These are phyloP conservation scores for Teratosphaeria pseudoeucalypti DNA, from an alignment of 2,329 filamentous ascomycete genomes.

Conservation along the genomic window DNA sequence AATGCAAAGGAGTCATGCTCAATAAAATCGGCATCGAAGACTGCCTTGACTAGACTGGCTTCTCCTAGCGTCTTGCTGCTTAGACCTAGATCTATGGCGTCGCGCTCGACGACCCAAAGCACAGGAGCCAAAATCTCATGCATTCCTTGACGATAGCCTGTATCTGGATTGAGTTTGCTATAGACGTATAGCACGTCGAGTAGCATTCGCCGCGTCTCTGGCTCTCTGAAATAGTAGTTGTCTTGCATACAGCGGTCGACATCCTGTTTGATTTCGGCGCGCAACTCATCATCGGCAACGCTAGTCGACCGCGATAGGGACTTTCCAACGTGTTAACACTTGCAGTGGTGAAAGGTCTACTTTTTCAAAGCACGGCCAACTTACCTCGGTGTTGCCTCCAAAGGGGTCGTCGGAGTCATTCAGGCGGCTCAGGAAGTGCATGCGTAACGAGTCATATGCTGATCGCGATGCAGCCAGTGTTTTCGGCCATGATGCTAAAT, in stretches of 20 bases:
- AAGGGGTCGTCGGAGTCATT: constrained; percentile 66
- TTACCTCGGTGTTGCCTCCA: constrained; percentile 44
- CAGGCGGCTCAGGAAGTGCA: constrained; percentile 71
- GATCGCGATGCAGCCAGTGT: constrained; percentile 58
- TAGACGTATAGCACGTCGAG: constrained; percentile 88
- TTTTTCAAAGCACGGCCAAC: constrained; percentile 5
- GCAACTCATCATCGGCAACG: constrained; percentile 64
- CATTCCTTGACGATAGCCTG: constrained; percentile 97
- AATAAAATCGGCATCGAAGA: constrained; percentile 62
- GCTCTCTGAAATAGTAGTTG: constrained; percentile 77
- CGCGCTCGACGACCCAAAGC: constrained; percentile 70
- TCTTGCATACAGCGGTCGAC: constrained; percentile 85
- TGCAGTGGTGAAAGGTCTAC: no score
- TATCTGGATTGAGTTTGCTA: constrained; percentile 78
- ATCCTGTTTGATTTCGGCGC: constrained; percentile 87
- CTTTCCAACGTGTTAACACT: constrained; percentile 14
- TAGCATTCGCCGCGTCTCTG: constrained; percentile 67
- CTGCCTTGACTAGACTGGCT: constrained; percentile 18
- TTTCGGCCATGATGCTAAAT: constrained; percentile 57
- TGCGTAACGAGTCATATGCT: constrained; percentile 61
- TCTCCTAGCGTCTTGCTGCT: constrained; percentile 20
- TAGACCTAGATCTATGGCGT: constrained; percentile 53
- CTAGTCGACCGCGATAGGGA: constrained; percentile 60
- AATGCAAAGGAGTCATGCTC: constrained; percentile 87
- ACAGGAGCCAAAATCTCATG: constrained; percentile 90